phyloP scores from a whole-genome alignment of 2,329 filamentous ascomycete genomes.

The Botrytis cinerea region DNA sequence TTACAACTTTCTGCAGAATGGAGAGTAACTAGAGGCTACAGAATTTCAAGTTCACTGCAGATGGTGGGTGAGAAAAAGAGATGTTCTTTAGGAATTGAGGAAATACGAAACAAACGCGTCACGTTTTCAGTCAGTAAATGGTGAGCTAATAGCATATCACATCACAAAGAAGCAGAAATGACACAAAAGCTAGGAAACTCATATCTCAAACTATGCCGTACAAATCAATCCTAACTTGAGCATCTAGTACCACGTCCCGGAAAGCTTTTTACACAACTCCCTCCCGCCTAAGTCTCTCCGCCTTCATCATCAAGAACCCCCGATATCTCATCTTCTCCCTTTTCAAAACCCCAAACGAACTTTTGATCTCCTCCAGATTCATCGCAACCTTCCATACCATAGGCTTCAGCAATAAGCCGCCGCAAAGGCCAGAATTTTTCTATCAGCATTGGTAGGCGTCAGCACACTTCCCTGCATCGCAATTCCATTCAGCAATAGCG shows the following conservation, averaged over 20 bases:
- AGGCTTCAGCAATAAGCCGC: background rate
- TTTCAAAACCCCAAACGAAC: rapidly evolving
- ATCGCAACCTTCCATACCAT: rapidly evolving
- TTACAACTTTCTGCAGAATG: background rate
- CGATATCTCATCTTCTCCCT: background rate
- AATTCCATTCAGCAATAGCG: background rate
- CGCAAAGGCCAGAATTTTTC: background rate
- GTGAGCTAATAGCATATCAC: background rate
- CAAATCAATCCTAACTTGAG: too few relatives aligned
- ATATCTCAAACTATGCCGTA: too few relatives aligned
- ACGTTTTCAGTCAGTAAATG: background rate
- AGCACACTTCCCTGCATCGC: background rate
- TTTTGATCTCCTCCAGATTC: background rate
- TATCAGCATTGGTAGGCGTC: background rate
- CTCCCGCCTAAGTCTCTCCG: too few relatives aligned
- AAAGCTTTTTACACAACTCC: background rate
- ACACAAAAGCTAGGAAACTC: too few relatives aligned
- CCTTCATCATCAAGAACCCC: background rate
- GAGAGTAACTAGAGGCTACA: background rate
- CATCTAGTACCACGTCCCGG: too few relatives aligned
- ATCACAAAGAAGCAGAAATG: background rate
- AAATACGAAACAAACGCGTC: rapidly evolving
- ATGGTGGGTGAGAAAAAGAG: background rate
- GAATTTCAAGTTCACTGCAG: background rate
- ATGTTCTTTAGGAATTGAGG: rapidly evolving